phyloP scores from a whole-genome alignment of 257 asterid species.

The Linderniella brevidens region DNA sequence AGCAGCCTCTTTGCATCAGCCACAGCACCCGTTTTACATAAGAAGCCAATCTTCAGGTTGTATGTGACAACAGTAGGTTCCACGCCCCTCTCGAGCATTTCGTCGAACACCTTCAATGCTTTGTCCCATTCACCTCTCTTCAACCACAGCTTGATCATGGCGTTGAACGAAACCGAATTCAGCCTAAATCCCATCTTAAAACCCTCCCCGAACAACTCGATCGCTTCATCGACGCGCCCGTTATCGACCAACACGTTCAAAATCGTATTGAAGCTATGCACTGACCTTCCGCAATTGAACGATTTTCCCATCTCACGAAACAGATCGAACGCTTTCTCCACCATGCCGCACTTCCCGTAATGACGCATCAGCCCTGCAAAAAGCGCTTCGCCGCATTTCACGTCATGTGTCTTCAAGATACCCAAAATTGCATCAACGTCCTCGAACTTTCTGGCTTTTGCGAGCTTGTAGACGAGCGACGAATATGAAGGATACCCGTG shows the following conservation, averaged over 20 bases:
- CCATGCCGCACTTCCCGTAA: constrained; percentile 43
- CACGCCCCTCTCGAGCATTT: constrained; percentile 67
- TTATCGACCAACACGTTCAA: constrained; percentile 46
- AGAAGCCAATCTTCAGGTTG: constrained; percentile 56
- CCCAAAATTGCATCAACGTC: constrained; percentile 39
- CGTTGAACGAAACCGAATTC: constrained; percentile 55
- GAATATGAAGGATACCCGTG: constrained; percentile 85
- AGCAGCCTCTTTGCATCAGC: constrained; percentile 41
- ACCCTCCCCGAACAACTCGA: constrained; percentile 29
- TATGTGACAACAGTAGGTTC: constrained; percentile 69
- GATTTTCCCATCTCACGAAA: constrained; percentile 39
- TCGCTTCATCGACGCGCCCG: constrained; percentile 25
- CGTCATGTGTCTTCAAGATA: constrained; percentile 23
- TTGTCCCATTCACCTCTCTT: constrained; percentile 35
- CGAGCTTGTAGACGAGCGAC: constrained; percentile 60
- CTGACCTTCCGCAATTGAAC: constrained; percentile 46
- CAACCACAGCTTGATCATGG: constrained; percentile 72
- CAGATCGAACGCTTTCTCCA: constrained; percentile 35
- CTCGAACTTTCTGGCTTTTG: constrained; percentile 38
- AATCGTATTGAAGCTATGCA: constrained; percentile 58
- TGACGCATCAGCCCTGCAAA: constrained; percentile 58
- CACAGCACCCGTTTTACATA: constrained; percentile 45
- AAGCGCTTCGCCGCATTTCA: constrained; percentile 51
- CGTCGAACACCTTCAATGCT: constrained; percentile 51
- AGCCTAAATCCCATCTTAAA: constrained; percentile 39